Percentiles rank a stretch among this genome's conserved stretches.
Evolutionary conservation across 257 asterid species (phyloP).

Genomic region (Coffea eugenioides): DNA sequence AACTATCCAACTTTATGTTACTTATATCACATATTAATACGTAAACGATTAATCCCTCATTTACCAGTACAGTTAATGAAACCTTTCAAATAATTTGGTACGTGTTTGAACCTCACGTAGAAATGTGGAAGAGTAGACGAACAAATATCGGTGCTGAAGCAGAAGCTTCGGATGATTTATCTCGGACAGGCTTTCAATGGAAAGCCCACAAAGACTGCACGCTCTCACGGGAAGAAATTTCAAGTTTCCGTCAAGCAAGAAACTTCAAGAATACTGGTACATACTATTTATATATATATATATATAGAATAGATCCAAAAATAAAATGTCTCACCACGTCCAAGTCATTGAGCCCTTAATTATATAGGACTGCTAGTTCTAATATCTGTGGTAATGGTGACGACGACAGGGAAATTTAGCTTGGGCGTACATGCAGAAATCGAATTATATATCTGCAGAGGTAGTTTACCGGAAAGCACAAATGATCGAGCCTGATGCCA

Average conservation of each 20-base stretch:
- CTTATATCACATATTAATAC: background rate
- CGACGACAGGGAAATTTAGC: constrained; percentile 68
- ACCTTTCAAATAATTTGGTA: background rate
- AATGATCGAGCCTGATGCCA: constrained; percentile 77
- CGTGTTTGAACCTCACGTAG: constrained; percentile 21
- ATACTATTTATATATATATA: no score
- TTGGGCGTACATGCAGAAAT: constrained; percentile 89
- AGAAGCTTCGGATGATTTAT: constrained; percentile 67
- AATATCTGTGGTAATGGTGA: background rate
- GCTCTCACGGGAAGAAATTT: constrained; percentile 87
- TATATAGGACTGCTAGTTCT: no score
- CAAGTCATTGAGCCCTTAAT: no score
- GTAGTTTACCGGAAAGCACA: constrained; percentile 80
- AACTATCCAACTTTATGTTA: no score
- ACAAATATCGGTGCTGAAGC: constrained; percentile 69
- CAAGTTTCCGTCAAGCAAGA: constrained; percentile 79
- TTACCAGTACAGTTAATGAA: background rate
- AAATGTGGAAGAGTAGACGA: constrained; percentile 85
- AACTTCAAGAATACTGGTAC: constrained; percentile 67
- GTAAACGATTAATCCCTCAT: background rate
- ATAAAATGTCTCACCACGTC: background rate
- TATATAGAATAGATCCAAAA: no score
- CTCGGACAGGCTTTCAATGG: constrained; percentile 87
- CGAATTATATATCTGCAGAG: constrained; percentile 72
- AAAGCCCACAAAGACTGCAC: constrained; percentile 78